Evolutionary conservation across 2,329 filamentous ascomycete species (phyloP).

Genomic region (Cadophora gregata): DNA sequence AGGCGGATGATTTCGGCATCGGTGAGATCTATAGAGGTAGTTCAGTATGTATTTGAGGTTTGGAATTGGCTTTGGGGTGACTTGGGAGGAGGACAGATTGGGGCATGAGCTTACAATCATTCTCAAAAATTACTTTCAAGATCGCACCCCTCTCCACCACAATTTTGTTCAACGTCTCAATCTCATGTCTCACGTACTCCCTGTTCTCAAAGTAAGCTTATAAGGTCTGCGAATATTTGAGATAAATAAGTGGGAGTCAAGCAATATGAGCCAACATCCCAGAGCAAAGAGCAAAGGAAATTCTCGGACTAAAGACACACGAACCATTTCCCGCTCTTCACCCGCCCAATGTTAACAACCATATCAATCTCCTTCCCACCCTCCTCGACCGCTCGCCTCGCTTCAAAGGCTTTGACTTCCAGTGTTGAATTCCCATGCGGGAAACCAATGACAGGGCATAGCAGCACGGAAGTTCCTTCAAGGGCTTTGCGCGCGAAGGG

Average conservation of each 20-base stretch:
- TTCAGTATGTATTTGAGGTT: too few species aligned
- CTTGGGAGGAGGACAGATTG: too few species aligned
- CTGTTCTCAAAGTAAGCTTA: too few species aligned
- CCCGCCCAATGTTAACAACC: constrained; percentile 66
- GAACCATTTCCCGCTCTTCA: constrained; percentile 56
- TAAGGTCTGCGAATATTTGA: too few species aligned
- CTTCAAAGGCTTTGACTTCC: constrained; percentile 59
- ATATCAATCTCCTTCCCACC: constrained; percentile 64
- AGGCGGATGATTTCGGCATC: constrained; percentile 57
- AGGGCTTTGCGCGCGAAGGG: constrained; percentile 55
- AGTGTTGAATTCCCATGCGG: constrained; percentile 64
- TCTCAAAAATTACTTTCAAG: constrained; percentile 68
- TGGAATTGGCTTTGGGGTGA: too few species aligned
- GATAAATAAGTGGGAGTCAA: too few species aligned
- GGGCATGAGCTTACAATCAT: constrained; percentile 50
- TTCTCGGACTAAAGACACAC: too few species aligned
- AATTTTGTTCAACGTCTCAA: constrained; percentile 55
- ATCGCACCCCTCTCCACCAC: constrained; percentile 52
- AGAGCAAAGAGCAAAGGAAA: too few species aligned
- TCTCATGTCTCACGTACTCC: constrained; percentile 60
- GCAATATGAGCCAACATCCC: too few species aligned
- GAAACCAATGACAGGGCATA: constrained; percentile 61
- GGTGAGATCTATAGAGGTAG: constrained; percentile 46
- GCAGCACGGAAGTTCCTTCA: constrained; percentile 51
- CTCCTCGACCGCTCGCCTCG: constrained; percentile 51